Percentiles rank a stretch among this genome's conserved stretches.
phyloP scores from a whole-genome alignment of 305 asterid species.

The Caryopteris hybrid region DNA sequence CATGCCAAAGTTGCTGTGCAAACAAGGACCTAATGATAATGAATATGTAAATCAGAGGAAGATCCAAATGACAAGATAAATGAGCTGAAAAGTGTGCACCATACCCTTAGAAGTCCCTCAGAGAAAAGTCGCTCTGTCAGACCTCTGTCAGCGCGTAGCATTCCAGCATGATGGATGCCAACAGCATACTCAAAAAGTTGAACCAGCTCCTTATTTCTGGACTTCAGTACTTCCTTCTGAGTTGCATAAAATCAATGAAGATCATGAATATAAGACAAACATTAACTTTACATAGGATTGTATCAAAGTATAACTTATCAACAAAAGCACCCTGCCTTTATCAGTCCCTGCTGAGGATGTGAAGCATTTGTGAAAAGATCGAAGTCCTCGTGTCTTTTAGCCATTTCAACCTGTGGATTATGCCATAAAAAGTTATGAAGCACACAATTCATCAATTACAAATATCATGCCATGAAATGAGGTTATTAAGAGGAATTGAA shows the following conservation, averaged over 20 bases:
- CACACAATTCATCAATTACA: constrained; percentile 17
- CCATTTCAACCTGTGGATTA: constrained; percentile 70
- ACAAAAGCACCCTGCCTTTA: constrained; percentile 57
- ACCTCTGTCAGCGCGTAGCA: constrained; percentile 93
- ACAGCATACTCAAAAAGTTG: constrained; percentile 80
- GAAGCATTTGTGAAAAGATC: constrained; percentile 67
- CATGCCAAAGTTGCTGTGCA: constrained; percentile 99
- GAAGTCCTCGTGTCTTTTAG: constrained; percentile 47
- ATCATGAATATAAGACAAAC: constrained; percentile 17
- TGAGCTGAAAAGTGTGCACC: constrained; percentile 10
- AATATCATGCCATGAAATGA: constrained; percentile 5
- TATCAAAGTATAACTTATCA: constrained; percentile 17
- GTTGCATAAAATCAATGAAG: constrained; percentile 25
- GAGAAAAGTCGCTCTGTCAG: constrained; percentile 97
- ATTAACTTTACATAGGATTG: not conserved
- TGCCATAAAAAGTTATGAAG: constrained; percentile 11
- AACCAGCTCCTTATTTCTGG: constrained; percentile 89
- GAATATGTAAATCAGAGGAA: constrained; percentile 21
- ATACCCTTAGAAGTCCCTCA: constrained; percentile 80
- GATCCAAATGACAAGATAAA: constrained; percentile 11
- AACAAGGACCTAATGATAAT: constrained; percentile 70
- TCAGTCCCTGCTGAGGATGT: constrained; percentile 83
- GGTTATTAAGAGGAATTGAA: not conserved
- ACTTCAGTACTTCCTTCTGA: constrained; percentile 92
- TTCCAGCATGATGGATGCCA: constrained; percentile 99